phyloP scores from a whole-genome alignment of 2,329 filamentous ascomycete species.

The Stylonectria norvegica region DNA sequence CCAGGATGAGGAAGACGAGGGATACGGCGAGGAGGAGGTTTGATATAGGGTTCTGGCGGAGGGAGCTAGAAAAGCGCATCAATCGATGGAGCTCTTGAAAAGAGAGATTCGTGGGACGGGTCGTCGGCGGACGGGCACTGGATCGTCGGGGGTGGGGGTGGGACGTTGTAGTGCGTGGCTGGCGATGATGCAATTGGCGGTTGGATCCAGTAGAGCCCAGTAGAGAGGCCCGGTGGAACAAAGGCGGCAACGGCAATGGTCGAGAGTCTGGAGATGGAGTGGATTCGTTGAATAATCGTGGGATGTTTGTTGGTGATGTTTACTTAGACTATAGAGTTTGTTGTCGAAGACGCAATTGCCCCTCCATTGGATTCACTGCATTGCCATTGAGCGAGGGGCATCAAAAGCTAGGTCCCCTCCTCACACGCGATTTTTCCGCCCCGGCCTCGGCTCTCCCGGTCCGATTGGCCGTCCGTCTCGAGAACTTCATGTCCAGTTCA shows the following conservation, averaged over 20 bases:
- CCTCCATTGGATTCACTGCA: slow-evolving; percentile 7
- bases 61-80: slow-evolving; percentile 8
- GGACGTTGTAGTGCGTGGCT: neutral
- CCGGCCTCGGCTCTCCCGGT: neutral
- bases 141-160: slow-evolving; percentile 14
- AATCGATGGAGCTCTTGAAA: slow-evolving; percentile 1
- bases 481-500: neutral
- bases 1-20: slow-evolving; percentile 26
- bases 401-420: neutral
- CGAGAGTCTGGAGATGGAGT: too few species aligned
- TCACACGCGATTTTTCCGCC: slow-evolving; percentile 9
- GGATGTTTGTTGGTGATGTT: too few species aligned
- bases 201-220: too few species aligned
- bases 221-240: neutral
- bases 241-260: too few species aligned
- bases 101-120: slow-evolving; percentile 18
- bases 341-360: slow-evolving; percentile 7
- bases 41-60: slow-evolving; percentile 7
- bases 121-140: slow-evolving; percentile 24
- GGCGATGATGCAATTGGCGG: neutral
- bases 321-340: too few species aligned
- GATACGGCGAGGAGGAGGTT: slow-evolving; percentile 10
- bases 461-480: neutral
- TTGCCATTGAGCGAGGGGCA: slow-evolving; percentile 11
- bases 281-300: too few species aligned